Conservation (phyloP, 176 grass and related monocot genomes). For the Chloris gayana region DNA sequence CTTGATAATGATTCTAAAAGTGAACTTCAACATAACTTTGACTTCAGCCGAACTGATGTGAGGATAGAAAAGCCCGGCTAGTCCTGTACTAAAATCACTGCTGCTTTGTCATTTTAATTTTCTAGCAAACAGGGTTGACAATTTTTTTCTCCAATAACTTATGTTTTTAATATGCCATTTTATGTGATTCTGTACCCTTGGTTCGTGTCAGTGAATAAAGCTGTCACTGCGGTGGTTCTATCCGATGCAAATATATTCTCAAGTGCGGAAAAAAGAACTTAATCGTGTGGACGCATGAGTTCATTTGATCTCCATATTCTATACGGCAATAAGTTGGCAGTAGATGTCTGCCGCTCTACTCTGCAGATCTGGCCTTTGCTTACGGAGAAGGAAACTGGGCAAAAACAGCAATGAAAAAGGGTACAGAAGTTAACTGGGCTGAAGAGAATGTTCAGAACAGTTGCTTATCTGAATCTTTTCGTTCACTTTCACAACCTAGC, state of each 20-base stretch:
- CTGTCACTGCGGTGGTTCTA: conserved; percentile 2
- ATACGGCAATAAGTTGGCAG: background rate
- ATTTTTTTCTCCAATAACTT: too few species aligned
- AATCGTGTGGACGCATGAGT: conserved; percentile 2
- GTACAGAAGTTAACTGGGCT: background rate
- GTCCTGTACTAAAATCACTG: too few species aligned
- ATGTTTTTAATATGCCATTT: background rate
- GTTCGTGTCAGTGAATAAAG: conserved; percentile 39
- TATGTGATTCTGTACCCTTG: background rate
- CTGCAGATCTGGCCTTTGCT: background rate
- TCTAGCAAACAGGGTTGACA: background rate
- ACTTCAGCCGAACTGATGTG: too few species aligned
- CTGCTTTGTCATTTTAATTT: too few species aligned
- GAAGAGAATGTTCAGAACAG: background rate
- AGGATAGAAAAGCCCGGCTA: background rate
- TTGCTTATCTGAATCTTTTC: background rate
- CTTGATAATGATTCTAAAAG: too few species aligned
- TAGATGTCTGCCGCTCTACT: background rate
- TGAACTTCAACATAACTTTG: too few species aligned
- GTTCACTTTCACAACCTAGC: background rate
- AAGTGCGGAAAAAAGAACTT: background rate
- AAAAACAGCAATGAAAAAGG: too few species aligned
- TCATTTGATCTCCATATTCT: background rate
- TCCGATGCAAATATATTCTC: conserved; percentile 39
- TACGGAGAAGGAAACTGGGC: background rate